Percentiles rank a stretch among this genome's conserved stretches.
Evolutionary conservation across 2,329 filamentous ascomycete species (phyloP).

Genomic region (Aureobasidium sp.): DNA sequence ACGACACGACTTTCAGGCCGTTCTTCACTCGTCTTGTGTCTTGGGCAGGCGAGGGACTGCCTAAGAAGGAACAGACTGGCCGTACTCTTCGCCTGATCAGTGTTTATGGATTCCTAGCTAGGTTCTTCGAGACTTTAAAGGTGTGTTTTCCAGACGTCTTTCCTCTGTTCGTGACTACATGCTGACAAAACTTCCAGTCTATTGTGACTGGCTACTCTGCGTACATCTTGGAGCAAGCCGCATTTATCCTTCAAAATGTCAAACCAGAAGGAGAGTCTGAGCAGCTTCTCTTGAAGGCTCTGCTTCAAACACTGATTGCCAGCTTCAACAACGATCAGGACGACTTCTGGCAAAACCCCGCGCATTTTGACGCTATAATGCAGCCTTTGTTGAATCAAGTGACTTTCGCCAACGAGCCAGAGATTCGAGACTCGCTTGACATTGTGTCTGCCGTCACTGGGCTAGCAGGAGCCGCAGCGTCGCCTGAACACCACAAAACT

Average conservation of each 20-base stretch:
- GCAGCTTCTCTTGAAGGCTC: constrained; percentile 59
- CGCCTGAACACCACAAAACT: constrained; percentile 82
- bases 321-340: constrained; percentile 87
- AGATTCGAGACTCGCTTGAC: constrained; percentile 30
- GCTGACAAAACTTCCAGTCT: constrained; percentile 39
- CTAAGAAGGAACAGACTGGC: constrained; percentile 55
- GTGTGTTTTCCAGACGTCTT: background rate
- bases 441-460: constrained; percentile 71
- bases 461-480: constrained; percentile 72
- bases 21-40: constrained; percentile 82
- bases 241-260: constrained; percentile 50
- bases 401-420: constrained; percentile 27
- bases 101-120: constrained; percentile 71
- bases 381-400: constrained; percentile 61
- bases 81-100: constrained; percentile 60
- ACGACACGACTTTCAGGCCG: constrained; percentile 86
- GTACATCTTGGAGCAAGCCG: constrained; percentile 71
- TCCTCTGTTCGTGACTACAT: too few species aligned
- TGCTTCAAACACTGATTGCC: constrained; percentile 64
- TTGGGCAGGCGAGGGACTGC: constrained; percentile 59
- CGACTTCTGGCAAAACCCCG: constrained; percentile 88
- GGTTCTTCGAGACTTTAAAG: constrained; percentile 78
- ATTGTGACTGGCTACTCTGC: constrained; percentile 89
- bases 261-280: constrained; percentile 39
- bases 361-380: constrained; percentile 71